Evolutionary conservation across 345 rosid genomes (phyloP).

Genomic region (Pistacia vera): DNA sequence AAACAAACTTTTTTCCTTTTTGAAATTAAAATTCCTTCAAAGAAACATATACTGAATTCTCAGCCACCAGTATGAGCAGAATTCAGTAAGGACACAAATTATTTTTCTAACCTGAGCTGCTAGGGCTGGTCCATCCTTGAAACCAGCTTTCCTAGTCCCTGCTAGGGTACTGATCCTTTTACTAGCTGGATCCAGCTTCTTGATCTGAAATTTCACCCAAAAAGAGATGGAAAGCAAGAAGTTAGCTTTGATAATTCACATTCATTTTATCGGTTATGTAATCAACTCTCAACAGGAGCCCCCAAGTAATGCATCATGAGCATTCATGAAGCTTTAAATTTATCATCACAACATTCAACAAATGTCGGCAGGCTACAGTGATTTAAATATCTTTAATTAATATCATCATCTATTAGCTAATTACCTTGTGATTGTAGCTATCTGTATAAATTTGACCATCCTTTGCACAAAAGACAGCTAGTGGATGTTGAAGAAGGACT

Average conservation of each 20-base stretch:
- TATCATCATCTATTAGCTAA: not conserved
- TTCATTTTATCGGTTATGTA: not conserved
- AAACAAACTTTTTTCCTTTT: no score
- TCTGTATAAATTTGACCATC: slow-evolving; percentile 82
- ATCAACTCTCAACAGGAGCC: not conserved
- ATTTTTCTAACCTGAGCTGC: slow-evolving; percentile 66
- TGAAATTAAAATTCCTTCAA: not conserved
- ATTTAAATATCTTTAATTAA: not conserved
- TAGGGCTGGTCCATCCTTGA: slow-evolving; percentile 71
- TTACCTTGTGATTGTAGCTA: slow-evolving; percentile 95
- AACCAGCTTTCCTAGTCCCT: slow-evolving; percentile 96
- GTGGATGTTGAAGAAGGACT: slow-evolving; percentile 92
- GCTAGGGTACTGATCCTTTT: slow-evolving; percentile 77
- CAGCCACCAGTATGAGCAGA: no score
- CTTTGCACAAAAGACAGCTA: slow-evolving; percentile 74
- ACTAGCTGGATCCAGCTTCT: slow-evolving; percentile 76
- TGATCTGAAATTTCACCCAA: slow-evolving; percentile 54
- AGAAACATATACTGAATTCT: not conserved
- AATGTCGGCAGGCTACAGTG: not conserved
- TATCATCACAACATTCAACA: not conserved
- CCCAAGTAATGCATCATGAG: not conserved
- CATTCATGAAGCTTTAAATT: not conserved
- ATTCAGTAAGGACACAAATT: not conserved
- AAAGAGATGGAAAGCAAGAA: not conserved
- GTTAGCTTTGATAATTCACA: not conserved